Percentiles rank a stretch among this genome's conserved stretches.
These are phyloP conservation scores for Geranium incanum DNA, from an alignment of 441 rosid species.

Conservation along the genomic window DNA sequence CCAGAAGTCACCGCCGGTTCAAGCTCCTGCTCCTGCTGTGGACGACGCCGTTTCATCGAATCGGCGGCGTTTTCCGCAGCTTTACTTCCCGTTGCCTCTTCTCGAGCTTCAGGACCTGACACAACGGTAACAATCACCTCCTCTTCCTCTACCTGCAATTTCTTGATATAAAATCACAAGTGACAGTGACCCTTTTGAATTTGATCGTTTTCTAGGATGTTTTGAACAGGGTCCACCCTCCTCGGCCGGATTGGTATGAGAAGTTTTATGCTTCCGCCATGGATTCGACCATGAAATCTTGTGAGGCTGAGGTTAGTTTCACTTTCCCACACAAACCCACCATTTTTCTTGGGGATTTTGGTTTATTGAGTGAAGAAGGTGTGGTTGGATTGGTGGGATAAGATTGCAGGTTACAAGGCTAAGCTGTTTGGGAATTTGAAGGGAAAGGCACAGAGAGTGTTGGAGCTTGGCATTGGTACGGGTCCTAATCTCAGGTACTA, in stretches of 20 bases:
- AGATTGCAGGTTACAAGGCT: constrained; percentile 62
- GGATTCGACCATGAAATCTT: constrained; percentile 42
- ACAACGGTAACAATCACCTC: constrained; percentile 29
- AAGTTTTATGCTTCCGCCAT: constrained; percentile 53
- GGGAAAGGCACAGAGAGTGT: constrained; percentile 50
- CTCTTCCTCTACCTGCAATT: not conserved
- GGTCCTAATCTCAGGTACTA: constrained; percentile 81
- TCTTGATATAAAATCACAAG: not conserved
- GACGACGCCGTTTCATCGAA: constrained; percentile 44
- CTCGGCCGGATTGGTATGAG: constrained; percentile 76
- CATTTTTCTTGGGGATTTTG: constrained; percentile 4
- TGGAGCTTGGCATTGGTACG: constrained; percentile 88
- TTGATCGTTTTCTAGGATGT: constrained; percentile 26
- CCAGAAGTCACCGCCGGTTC: not conserved
- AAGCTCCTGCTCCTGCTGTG: constrained; percentile 33
- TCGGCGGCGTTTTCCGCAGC: constrained; percentile 29
- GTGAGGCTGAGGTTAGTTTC: constrained; percentile 59
- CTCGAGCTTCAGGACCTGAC: constrained; percentile 31
- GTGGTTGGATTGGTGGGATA: constrained; percentile 12
- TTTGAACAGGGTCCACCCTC: constrained; percentile 52
- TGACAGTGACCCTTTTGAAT: not conserved
- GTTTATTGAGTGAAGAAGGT: not conserved
- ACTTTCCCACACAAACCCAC: not conserved
- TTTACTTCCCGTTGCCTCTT: constrained; percentile 29
- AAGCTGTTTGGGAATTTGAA: constrained; percentile 48